Conservation (phyloP, 805 yeast species). For the Wickerhamomyces sydowiorum region DNA sequence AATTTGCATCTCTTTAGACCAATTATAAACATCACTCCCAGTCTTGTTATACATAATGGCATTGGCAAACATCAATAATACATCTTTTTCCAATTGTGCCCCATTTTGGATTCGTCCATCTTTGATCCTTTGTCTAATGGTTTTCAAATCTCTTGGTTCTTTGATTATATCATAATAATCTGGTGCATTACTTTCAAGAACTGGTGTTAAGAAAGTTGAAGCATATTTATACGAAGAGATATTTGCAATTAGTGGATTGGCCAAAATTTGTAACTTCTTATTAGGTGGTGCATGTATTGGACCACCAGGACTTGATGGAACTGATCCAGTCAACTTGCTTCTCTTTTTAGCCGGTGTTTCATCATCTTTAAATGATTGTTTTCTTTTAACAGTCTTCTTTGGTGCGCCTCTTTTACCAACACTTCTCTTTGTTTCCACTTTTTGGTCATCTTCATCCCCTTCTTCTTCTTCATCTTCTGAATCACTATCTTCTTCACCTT, state of each 20-base stretch:
- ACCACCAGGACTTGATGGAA: constrained; percentile 2
- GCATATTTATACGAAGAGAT: constrained; percentile 69
- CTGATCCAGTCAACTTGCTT: constrained; percentile 19
- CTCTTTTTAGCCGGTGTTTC: constrained; percentile 2
- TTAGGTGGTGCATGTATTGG: constrained; percentile 18
- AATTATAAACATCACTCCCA: constrained; percentile 51
- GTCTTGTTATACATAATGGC: constrained; percentile 77
- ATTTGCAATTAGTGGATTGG: constrained; percentile 55
- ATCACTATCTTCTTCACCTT: constrained; percentile 3
- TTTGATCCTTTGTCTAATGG: constrained; percentile 51
- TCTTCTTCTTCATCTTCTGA: constrained; percentile 3
- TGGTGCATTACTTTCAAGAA: constrained; percentile 61
- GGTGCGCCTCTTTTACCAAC: constrained; percentile 13
- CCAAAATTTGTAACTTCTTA: constrained; percentile 56
- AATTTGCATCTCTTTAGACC: constrained; percentile 66
- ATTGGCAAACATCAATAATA: constrained; percentile 76
- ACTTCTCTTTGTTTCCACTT: constrained; percentile 15
- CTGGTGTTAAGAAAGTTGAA: constrained; percentile 68
- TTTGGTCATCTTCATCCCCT: constrained; percentile 14
- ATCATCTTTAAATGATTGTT: constrained; percentile 3
- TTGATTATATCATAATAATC: constrained; percentile 57
- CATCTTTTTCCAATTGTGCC: constrained; percentile 56
- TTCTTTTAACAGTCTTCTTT: constrained; percentile 6
- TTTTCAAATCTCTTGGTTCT: constrained; percentile 64
- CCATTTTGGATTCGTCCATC: constrained; percentile 46